phyloP scores from a whole-genome alignment of 495 filamentous ascomycete species.

The Hypoxylon subgilvum region DNA sequence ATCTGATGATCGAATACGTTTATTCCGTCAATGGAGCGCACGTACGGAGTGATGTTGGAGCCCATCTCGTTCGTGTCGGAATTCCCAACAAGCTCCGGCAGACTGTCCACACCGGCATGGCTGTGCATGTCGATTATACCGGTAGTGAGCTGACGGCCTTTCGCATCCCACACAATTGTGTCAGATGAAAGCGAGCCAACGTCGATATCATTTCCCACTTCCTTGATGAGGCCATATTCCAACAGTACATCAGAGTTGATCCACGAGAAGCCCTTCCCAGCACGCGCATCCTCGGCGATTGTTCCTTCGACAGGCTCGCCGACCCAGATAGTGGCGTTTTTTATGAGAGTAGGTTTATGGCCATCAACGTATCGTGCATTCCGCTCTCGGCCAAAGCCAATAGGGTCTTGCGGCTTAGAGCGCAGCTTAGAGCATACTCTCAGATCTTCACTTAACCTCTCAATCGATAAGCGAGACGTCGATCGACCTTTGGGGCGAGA shows the following conservation, averaged over 20 bases:
- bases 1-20: conserved; percentile 58
- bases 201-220: conserved; percentile 47
- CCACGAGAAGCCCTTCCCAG: conserved; percentile 54
- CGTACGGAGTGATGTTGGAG: conserved; percentile 61
- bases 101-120: conserved; percentile 57
- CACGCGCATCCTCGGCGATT: conserved; percentile 49
- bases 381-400: conserved; percentile 52
- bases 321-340: conserved; percentile 60
- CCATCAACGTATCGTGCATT: conserved; percentile 57
- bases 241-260: conserved; percentile 53
- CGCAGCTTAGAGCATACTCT: conserved; percentile 47
- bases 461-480: conserved; percentile 44
- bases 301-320: conserved; percentile 54
- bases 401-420: conserved; percentile 51
- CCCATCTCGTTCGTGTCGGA: conserved; percentile 61
- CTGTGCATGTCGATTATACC: conserved; percentile 74
- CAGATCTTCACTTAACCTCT: conserved; percentile 49
- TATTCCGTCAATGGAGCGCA: conserved; percentile 63
- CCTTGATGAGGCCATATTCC: conserved; percentile 56
- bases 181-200: conserved; percentile 40
- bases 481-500: conserved; percentile 22
- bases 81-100: conserved; percentile 50
- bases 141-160: conserved; percentile 64
- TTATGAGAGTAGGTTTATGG: conserved; percentile 54
- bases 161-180: conserved; percentile 55